Conservation (phyloP, 805 yeast genomes). For the Lachancea quebecensis region DNA sequence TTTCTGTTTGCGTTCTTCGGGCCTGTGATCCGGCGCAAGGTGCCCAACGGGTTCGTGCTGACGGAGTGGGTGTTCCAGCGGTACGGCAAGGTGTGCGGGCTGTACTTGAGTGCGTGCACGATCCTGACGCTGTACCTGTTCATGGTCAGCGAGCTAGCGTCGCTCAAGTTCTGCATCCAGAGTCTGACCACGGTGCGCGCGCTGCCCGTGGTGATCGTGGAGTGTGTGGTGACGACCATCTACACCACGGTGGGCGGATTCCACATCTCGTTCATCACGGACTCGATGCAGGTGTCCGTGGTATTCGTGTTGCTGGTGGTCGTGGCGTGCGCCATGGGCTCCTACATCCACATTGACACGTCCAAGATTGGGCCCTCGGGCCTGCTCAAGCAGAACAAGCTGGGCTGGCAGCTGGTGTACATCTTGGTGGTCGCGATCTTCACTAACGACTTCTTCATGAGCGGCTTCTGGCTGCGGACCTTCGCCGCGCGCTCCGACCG, state of each 20-base stretch:
- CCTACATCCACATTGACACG: constrained; percentile 53
- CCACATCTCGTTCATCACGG: constrained; percentile 80
- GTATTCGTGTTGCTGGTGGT: constrained; percentile 62
- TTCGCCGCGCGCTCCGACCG: constrained; percentile 77
- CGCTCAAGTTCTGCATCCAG: constrained; percentile 68
- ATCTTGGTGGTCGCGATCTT: constrained; percentile 80
- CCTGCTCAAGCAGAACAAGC: constrained; percentile 53
- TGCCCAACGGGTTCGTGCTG: constrained; percentile 86
- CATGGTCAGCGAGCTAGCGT: constrained; percentile 82
- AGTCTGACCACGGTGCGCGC: constrained; percentile 75
- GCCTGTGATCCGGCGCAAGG: constrained; percentile 65
- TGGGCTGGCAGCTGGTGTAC: constrained; percentile 87
- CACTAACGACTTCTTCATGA: constrained; percentile 82
- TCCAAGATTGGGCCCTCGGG: constrained; percentile 59
- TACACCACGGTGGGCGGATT: constrained; percentile 89
- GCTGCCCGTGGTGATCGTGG: constrained; percentile 73
- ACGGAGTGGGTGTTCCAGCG: constrained; percentile 92
- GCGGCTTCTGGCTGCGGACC: constrained; percentile 92
- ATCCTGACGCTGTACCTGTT: constrained; percentile 77
- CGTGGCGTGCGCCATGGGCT: constrained; percentile 73
- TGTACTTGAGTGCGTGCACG: constrained; percentile 75
- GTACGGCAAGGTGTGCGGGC: constrained; percentile 64
- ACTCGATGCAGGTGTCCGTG: constrained; percentile 72
- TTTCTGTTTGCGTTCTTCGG: constrained; percentile 77
- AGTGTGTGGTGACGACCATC: constrained; percentile 79